phyloP scores from a whole-genome alignment of 2,329 filamentous ascomycete species.

The Trichophyton rubrum region DNA sequence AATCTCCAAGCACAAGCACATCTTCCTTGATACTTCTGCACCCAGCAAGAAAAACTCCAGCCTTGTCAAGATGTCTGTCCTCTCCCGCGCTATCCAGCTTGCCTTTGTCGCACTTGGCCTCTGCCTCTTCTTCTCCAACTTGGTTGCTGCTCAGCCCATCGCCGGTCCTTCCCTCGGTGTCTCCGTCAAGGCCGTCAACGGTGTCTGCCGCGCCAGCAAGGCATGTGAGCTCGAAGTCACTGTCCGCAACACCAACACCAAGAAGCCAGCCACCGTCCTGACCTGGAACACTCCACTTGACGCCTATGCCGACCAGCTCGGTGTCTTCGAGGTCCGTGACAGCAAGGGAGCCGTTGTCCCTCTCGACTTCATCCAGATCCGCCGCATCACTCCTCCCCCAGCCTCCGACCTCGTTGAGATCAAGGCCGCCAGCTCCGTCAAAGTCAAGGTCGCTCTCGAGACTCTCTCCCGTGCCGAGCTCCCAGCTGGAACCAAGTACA shows the following conservation, averaged over 20 bases:
- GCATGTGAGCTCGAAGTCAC: constrained; percentile 15
- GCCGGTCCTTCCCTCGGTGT: neutral
- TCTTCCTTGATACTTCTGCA: neutral
- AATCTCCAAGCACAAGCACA: neutral
- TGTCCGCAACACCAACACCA: constrained; percentile 21
- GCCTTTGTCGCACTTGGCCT: neutral
- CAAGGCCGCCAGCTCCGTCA: constrained; percentile 15
- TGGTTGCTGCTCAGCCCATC: neutral
- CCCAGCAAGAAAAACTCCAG: neutral
- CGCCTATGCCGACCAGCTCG: constrained; percentile 19
- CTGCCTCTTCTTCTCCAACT: neutral
- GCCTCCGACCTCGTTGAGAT: constrained; percentile 24
- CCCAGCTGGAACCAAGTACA: constrained; percentile 22
- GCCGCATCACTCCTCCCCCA: constrained; percentile 22
- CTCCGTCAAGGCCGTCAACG: neutral
- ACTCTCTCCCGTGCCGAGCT: constrained; percentile 19
- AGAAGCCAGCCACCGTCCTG: constrained; percentile 22
- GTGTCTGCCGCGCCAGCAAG: constrained; percentile 7
- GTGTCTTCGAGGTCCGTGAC: constrained; percentile 22
- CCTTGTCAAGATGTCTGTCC: constrained; percentile 5
- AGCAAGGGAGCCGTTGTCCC: constrained; percentile 15
- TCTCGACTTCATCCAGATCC: constrained; percentile 23
- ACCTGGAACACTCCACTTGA: constrained; percentile 30
- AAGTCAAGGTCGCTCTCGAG: constrained; percentile 19
- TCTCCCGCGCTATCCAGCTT: constrained; percentile 5